Base-by-base conservation (phyloP, 257 asterid species). In the Rhazya stricta region DNA sequence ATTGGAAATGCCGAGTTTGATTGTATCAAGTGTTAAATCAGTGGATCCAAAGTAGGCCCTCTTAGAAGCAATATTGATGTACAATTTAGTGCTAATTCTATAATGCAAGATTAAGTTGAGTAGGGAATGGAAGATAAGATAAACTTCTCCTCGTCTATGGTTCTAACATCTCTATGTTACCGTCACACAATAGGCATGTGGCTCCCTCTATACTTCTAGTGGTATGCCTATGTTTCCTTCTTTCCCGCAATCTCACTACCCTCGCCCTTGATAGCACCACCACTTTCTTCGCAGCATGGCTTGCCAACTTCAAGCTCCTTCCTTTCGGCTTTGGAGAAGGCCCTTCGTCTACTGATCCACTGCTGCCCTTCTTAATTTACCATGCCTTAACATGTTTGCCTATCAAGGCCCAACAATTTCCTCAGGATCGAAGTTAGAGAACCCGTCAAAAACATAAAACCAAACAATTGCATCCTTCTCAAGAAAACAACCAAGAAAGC, bases 281-380 rank as follows among this genome's bases (percentile, higher is more conserved):
- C 21, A 71, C 81, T 57, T 89, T 89, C 81, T 82, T 88, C 82
- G 86, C 74, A 43, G 80, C 89, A 2, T 89, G 91, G 91, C 88
- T 89, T 21, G 88, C 89, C 9, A 85, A n/a, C 74, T 87, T 87
- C 83, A 89, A 87, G 37, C 79, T 89, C 1, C 51, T 84, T 5
- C 91, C 84, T 34, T 89, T 89, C 25, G 84, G 91, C 76, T 80
- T 82, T 69, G 73, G 77, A 23, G 11, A 76, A 79, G 91, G 89
- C 75, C 89, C 91, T 36, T 69, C 87, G 9, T 66, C 74, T 6
- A 77, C 87, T 6, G 39, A 19, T 12, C 84, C 87, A 12, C 83
- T 87, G 0, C 53, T 82, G 70, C 81, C 88, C 1, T 48, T 88
- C 29, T 50, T 83, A 37, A 72, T 9, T 46, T 85, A 85, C 84